Conservation (phyloP, 352 stramenopile genomes). For the Pythium vanterpoolii region DNA sequence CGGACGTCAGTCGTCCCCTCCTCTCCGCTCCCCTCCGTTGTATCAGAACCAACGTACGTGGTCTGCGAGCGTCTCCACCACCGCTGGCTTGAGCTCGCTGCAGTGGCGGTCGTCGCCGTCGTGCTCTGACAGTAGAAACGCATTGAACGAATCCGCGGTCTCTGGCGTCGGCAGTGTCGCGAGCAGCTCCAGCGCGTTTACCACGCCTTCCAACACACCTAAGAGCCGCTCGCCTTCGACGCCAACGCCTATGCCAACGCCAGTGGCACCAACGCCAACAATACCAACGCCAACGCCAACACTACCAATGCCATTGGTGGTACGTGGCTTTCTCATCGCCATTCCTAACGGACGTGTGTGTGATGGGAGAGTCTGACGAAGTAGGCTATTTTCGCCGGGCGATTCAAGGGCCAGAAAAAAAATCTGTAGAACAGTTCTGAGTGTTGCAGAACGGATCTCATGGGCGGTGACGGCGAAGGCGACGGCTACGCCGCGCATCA, state of each 20-base stretch:
- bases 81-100: background rate
- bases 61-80: conserved; percentile 8
- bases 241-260: conserved; percentile 12
- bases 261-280: no score
- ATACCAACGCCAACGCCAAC: background rate
- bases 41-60: conserved; percentile 24
- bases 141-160: conserved; percentile 6
- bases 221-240: conserved; percentile 38
- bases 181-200: conserved; percentile 31
- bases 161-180: conserved; percentile 24
- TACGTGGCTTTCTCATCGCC: no score
- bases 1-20: background rate
- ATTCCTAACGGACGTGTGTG: no score
- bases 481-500: background rate
- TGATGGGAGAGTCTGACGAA: background rate
- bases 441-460: background rate
- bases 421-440: background rate
- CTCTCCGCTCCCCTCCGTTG: background rate
- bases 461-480: background rate
- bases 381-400: background rate
- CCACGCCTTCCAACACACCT: conserved; percentile 31
- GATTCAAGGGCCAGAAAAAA: background rate
- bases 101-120: conserved; percentile 4
- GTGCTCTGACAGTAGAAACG: conserved; percentile 1
- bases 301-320: background rate